These are phyloP conservation scores for Cardamine chenopodiifolia DNA, from an alignment of 345 rosid genomes.

Conservation along the genomic window DNA sequence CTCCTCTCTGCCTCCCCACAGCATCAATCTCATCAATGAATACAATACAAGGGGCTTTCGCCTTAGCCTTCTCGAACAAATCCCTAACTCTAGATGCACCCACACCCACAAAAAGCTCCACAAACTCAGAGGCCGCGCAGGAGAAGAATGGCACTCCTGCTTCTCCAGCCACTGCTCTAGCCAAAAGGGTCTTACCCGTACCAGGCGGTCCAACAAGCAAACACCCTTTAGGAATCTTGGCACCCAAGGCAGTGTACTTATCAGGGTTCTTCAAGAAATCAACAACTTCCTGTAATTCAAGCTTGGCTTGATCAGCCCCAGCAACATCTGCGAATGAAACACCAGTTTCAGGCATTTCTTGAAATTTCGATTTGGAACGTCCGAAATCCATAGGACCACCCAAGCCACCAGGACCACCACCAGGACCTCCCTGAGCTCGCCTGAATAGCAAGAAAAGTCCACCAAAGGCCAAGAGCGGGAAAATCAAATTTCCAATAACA, in stretches of 20 bases:
- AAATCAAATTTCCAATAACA: constrained; percentile 64
- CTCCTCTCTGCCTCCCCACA: constrained; percentile 94
- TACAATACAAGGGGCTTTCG: constrained; percentile 81
- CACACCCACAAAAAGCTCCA: constrained; percentile 84
- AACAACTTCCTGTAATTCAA: constrained; percentile 79
- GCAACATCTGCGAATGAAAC: constrained; percentile 78
- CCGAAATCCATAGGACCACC: constrained; percentile 93
- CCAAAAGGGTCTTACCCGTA: constrained; percentile 81
- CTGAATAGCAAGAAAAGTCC: constrained; percentile 70
- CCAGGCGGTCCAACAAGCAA: constrained; percentile 81
- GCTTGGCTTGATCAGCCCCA: constrained; percentile 81
- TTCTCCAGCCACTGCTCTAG: constrained; percentile 89
- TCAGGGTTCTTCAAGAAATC: constrained; percentile 85
- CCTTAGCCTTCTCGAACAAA: constrained; percentile 81
- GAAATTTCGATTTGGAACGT: constrained; percentile 75
- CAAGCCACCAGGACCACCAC: constrained; percentile 81
- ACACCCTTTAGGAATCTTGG: constrained; percentile 87
- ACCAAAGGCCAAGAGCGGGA: constrained; percentile 67
- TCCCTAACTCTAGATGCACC: constrained; percentile 91
- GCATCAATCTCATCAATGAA: constrained; percentile 94
- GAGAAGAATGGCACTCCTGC: constrained; percentile 89
- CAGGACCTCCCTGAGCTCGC: constrained; percentile 68
- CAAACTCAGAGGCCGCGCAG: constrained; percentile 78
- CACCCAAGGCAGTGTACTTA: constrained; percentile 82
- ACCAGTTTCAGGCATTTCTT: constrained; percentile 86